Conservation (phyloP, 257 asterid genomes). For the Forsythia viridissima region DNA sequence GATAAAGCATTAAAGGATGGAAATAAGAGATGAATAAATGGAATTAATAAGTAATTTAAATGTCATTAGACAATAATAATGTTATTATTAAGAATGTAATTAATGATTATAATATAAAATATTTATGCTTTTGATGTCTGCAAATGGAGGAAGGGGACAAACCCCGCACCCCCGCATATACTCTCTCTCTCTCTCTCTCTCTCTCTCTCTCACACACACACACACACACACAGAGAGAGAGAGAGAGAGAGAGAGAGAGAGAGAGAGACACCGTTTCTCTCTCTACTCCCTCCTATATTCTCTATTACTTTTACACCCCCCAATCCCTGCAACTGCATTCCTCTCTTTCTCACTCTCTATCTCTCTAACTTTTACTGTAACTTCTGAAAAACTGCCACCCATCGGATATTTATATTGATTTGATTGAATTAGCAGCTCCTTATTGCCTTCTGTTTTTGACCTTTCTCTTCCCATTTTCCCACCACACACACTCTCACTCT, state of each 20-base stretch:
- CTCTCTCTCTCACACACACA: background rate
- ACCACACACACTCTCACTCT: background rate
- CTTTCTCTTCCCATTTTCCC: slow-evolving; percentile 15
- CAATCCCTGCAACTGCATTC: slow-evolving; percentile 25
- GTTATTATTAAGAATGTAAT: background rate
- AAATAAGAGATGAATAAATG: background rate
- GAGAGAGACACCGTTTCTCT: background rate
- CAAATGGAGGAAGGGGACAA: slow-evolving; percentile 11
- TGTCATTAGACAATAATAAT: background rate
- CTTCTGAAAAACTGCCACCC: slow-evolving; percentile 26
- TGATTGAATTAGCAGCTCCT: background rate
- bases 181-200: slow-evolving; percentile 15
- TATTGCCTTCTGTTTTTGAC: slow-evolving; percentile 11
- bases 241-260: too few relatives aligned
- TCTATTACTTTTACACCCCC: slow-evolving; percentile 8
- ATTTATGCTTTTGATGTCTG: slow-evolving; percentile 28
- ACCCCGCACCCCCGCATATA: slow-evolving; percentile 11
- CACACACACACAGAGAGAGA: background rate
- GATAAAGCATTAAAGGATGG: too few relatives aligned
- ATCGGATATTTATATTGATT: slow-evolving; percentile 11
- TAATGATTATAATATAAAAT: too few relatives aligned
- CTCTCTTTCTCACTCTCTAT: slow-evolving; percentile 13
- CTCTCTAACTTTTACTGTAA: slow-evolving; percentile 16
- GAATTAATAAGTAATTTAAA: background rate
- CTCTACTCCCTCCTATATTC: slow-evolving; percentile 7